Conservation (phyloP, 1,139 yeast species). For the Trichomonascaceae sp. region DNA sequence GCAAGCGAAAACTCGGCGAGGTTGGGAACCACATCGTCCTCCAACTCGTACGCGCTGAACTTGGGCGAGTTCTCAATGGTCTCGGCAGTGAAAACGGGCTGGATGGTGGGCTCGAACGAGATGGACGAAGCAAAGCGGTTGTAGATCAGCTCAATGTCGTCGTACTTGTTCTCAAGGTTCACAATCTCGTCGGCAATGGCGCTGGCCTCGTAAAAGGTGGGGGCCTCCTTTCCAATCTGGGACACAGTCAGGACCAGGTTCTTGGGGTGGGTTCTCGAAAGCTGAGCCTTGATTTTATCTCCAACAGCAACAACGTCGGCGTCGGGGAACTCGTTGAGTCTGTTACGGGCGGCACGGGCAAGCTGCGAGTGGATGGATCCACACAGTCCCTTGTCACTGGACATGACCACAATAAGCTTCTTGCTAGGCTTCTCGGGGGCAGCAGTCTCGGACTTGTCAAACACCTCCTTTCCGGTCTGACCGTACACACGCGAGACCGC, state of each 20-base stretch:
- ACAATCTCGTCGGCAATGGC: constrained; percentile 76
- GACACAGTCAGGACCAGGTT: constrained; percentile 63
- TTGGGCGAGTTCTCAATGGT: constrained; percentile 82
- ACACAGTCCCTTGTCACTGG: constrained; percentile 97
- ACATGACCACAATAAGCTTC: constrained; percentile 69
- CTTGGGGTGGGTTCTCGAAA: constrained; percentile 67
- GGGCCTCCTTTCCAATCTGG: constrained; percentile 94
- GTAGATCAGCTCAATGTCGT: constrained; percentile 69
- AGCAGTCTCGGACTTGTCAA: constrained; percentile 64
- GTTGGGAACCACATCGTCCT: constrained; percentile 44
- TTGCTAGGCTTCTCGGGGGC: constrained; percentile 35
- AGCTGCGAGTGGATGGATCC: constrained; percentile 95
- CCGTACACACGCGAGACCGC: constrained; percentile 76
- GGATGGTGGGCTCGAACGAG: constrained; percentile 71
- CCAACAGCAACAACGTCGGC: constrained; percentile 84
- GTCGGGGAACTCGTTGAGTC: constrained; percentile 48
- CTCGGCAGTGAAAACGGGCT: constrained; percentile 54
- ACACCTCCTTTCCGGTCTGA: constrained; percentile 68
- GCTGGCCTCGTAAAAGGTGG: constrained; percentile 83
- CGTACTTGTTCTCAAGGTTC: constrained; percentile 43
- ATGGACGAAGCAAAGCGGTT: constrained; percentile 82
- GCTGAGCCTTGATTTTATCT: constrained; percentile 85
- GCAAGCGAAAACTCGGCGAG: constrained; percentile 81
- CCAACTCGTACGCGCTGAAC: constrained; percentile 68
- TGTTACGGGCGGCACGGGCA: constrained; percentile 73